Base-by-base conservation (phyloP, 805 yeast species). In the Lachancea sp. region DNA sequence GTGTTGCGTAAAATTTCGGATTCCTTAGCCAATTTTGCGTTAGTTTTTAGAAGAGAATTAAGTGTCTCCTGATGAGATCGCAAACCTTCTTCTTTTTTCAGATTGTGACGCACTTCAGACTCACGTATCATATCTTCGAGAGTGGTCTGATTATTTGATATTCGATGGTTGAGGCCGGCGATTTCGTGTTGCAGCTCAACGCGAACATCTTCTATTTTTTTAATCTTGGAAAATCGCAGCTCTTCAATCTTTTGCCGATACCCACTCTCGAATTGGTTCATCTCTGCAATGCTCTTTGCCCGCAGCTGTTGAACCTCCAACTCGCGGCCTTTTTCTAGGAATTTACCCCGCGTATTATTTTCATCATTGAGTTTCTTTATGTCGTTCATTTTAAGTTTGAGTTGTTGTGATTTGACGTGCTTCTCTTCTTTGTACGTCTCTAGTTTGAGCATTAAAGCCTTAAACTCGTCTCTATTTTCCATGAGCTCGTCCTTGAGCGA, bases 241-340 rank as follows among this genome's bases (percentile, higher is more conserved):
- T 50, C 41, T 29, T 73, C 74, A 1, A 75, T 63, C 49, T 70
- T 60, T 0, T 45, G 25, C 15, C 55, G 49, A 41, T 64, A 68
- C 3, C 51, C 63, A 29, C 63, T 60, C 17, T 59, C 61, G 20
- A 65, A 36, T 15, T 61, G 56, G 26, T 61, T 64, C 15, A 64
- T 49, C 19, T 67, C 63, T 25, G 65, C 64, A 13, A 69, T 69
- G 37, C 65, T 56, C 20, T 64, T 64, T 12, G 59, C 55, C 20
- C 58, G 54, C 42, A 61, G 36, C 45, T 63, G 58, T 33, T 61
- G 53, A 28, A 59, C 30, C 40, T 62, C 60, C 18, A 68, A 48
- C 15, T 61, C 64, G 35, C 62, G 68, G 3, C 60, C 64, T 13
- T 49, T 56, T 37, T 43, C 54, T 36, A 54, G 43, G 31, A 46